A percentile compares a stretch with the other conserved stretches of the same genome.
Evolutionary conservation across 768 basidiomycete genomes (phyloP).

Genomic region (Phlebiopsis gigantea): DNA sequence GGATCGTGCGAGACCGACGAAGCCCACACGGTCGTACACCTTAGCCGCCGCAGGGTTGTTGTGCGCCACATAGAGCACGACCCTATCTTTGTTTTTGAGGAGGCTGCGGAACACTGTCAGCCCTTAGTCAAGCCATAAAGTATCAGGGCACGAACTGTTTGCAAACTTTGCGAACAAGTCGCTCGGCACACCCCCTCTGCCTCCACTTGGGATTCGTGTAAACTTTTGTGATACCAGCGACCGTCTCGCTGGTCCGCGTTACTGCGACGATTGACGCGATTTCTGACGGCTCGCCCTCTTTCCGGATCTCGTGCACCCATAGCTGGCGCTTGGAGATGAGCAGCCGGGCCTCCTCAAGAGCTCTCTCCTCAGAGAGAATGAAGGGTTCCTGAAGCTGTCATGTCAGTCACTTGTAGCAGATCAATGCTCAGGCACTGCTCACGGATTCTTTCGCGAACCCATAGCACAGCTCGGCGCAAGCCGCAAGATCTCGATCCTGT

Average conservation of each 20-base stretch:
- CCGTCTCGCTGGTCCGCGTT: constrained; percentile 51
- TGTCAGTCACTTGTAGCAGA: not conserved
- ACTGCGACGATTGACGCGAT: constrained; percentile 66
- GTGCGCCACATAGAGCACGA: constrained; percentile 66
- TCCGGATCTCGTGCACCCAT: constrained; percentile 56
- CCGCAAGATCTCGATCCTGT: constrained; percentile 22
- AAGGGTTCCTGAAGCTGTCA: constrained; percentile 46
- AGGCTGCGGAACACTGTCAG: constrained; percentile 21
- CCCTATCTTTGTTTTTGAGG: constrained; percentile 35
- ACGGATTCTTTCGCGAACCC: constrained; percentile 59
- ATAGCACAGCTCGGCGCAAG: constrained; percentile 44
- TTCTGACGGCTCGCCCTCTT: constrained; percentile 23
- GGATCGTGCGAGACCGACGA: constrained; percentile 41
- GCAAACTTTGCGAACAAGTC: constrained; percentile 55
- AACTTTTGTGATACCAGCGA: constrained; percentile 70
- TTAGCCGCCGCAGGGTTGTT: constrained; percentile 45
- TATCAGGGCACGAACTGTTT: constrained; percentile 36
- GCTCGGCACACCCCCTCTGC: constrained; percentile 51
- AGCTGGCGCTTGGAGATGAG: constrained; percentile 43
- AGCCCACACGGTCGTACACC: constrained; percentile 65
- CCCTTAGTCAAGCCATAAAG: not conserved
- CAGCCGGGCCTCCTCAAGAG: constrained; percentile 44
- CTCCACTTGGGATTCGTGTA: constrained; percentile 53
- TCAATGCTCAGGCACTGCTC: constrained; percentile 23
- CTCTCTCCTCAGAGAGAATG: constrained; percentile 34